Evolutionary conservation across 345 rosid genomes (phyloP), one percentile per base, ranked within the genome.

Genomic region (Citrus trifoliata): DNA sequence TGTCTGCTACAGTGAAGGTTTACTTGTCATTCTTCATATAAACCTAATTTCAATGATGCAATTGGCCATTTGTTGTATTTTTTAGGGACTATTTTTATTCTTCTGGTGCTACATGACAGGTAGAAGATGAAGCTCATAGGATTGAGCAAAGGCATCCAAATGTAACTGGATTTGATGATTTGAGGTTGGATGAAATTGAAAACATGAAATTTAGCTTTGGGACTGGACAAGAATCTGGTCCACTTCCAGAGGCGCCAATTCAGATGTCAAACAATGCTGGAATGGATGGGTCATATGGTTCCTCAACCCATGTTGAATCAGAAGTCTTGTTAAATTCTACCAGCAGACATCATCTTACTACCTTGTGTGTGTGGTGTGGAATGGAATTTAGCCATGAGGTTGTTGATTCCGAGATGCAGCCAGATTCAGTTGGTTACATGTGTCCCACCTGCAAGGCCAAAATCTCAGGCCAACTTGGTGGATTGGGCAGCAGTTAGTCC

Each of bases 341-440:
- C 40, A 71, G 70, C 30, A 65, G 71, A 24, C 81, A 76, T 76
- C 83, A 80, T 68, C 78, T 78, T 40, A 79, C 86, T 59, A 86
- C 93, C 35, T 40, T 80, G 30, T 63, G 67, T 14, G 67, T 63
- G 18, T 63, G 67, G 67, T 63, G 67, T 30, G 67, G 37, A 28
- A 28, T 63, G 22, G 67, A 63, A 63, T 63, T 63, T 28, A 63
- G 67, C 22, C 67, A 28, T 28, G 67, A 63, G 79, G 84, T 83
- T 35, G 38, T 79, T 40, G 90, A 85, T 83, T 76, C 89, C 13
- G 89, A 88, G 60, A 21, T 85, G 66, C 91, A 87, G 76, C 89
- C 91, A 58, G 94, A 82, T 70, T 90, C 96, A 8, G 91, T 87
- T 21, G 97, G 93, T 69, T 90, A 88, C 71, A 89, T 92, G 90